Conservation (phyloP, 2,329 filamentous ascomycete genomes). For the Fusarium illudens region DNA sequence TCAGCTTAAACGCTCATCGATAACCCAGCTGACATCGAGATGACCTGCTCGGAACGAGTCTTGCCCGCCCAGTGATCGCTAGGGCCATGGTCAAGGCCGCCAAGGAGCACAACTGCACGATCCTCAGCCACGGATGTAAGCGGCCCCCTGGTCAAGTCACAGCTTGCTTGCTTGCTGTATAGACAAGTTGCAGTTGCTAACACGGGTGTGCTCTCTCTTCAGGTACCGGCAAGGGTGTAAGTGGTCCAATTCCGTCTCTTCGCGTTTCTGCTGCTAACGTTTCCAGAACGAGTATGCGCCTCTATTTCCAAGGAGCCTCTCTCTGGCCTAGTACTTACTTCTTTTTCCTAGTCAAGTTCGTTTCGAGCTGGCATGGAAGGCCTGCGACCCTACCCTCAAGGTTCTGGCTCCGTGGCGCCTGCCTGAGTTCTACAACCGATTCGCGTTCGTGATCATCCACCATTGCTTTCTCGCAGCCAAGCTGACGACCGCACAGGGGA, state of each 20-base stretch:
- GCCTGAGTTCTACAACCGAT: slow-evolving; percentile 74
- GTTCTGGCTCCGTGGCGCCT: slow-evolving; percentile 78
- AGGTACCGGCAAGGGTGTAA: slow-evolving; percentile 65
- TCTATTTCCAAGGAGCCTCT: background rate
- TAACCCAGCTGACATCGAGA: background rate
- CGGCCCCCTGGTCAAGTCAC: background rate
- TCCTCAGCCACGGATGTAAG: slow-evolving; percentile 61
- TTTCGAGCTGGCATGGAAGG: slow-evolving; percentile 50
- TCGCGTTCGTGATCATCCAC: slow-evolving; percentile 52
- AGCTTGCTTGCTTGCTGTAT: slow-evolving; percentile 2
- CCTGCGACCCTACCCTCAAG: slow-evolving; percentile 69
- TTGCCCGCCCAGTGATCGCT: slow-evolving; percentile 73
- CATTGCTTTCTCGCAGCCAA: slow-evolving; percentile 36
- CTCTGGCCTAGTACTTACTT: slow-evolving; percentile 32
- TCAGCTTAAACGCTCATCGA: background rate
- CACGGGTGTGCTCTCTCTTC: slow-evolving; percentile 1
- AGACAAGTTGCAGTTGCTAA: slow-evolving; percentile 13
- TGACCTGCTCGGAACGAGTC: slow-evolving; percentile 57
- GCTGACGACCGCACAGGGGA: background rate
- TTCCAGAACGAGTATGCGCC: slow-evolving; percentile 39
- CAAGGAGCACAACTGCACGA: slow-evolving; percentile 49
- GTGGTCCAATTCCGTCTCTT: slow-evolving; percentile 7
- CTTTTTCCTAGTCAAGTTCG: slow-evolving; percentile 45
- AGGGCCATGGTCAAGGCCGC: slow-evolving; percentile 54
- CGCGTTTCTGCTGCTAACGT: background rate